Base-by-base conservation (phyloP, 75 land plant species). In the Selaginella moellendorffii region DNA sequence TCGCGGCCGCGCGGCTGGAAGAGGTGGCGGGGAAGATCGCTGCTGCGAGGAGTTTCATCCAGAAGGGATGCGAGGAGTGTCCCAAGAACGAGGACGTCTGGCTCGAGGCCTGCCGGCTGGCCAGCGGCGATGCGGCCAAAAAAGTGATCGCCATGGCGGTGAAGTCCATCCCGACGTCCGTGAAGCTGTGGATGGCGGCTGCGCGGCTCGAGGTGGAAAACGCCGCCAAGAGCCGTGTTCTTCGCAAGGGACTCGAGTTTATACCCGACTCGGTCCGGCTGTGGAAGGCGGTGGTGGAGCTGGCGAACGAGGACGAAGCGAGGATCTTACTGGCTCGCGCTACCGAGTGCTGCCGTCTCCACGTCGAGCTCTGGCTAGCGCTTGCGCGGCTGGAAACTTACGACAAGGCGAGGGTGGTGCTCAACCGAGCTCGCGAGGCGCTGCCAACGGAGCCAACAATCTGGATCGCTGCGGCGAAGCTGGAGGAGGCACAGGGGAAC, bases 401-500 rank as follows among this genome's bases (percentile, higher is more conserved):
- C 65, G 97, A 85, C 9, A 78, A 83, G 31, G 88, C 93, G 0
- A 87, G 70, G 77, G 82, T 77, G 65, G 97, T 91, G 17, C 79
- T 91, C 0, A 91, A 91, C 75, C 82, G 54, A 64, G 97, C 97
- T 2, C 79, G 88, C 60, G 86, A 83, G 67, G 81, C n/a, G 56
- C 22, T 71, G 1, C 74, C 71, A 1, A 71, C 74, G 0, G 74
- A 71, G 63, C 61, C 74, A 1, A 66, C 86, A 1, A 92, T 88
- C 51, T 92, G 97, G 97, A 92, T 88, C 1, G 87, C 89, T 31
- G 95, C 90, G 29, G 88, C 97, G 0, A 92, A 92, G 79, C 74
- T 92, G 54, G 97, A 92, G 67, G 97, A 92, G 64, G 97, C 97
- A 1, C 85, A 88, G 78, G 89, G 95, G 10, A 92, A 88, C 68